A percentile compares a stretch with the other conserved stretches of the same genome.
Evolutionary conservation across 495 filamentous ascomycete genomes (phyloP).

Genomic region (Aspergillus avenaceus): DNA sequence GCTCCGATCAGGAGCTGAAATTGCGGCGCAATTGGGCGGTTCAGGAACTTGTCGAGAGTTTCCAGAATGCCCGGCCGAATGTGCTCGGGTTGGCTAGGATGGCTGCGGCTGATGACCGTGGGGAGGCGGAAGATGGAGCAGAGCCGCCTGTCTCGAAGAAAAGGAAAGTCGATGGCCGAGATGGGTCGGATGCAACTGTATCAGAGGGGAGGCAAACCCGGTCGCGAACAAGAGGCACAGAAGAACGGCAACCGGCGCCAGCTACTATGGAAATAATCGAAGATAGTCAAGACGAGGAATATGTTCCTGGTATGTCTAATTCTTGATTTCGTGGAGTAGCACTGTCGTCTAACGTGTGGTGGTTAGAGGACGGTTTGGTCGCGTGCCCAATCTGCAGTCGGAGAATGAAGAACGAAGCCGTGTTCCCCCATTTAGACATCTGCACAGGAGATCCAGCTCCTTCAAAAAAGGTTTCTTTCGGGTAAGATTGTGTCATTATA

Average conservation of each 20-base stretch:
- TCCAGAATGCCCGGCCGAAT: conserved; percentile 57
- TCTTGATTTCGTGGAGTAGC: not conserved
- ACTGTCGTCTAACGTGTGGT: conserved; percentile 23
- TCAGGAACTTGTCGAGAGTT: conserved; percentile 79
- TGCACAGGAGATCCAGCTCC: conserved; percentile 29
- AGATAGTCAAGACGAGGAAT: conserved; percentile 38
- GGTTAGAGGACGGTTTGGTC: conserved; percentile 66
- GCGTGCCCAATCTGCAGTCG: conserved; percentile 76
- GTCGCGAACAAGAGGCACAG: conserved; percentile 26
- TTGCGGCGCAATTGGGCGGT: conserved; percentile 78
- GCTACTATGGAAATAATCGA: conserved; percentile 28
- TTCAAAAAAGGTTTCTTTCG: conserved; percentile 20
- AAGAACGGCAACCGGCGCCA: conserved; percentile 8
- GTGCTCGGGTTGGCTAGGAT: conserved; percentile 59
- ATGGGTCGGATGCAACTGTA: conserved; percentile 4
- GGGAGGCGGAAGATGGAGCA: conserved; percentile 3
- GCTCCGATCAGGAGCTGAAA: conserved; percentile 72
- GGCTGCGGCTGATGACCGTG: conserved; percentile 17
- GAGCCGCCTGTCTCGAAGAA: conserved; percentile 34
- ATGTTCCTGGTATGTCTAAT: conserved; percentile 29
- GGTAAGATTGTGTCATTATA: conserved; percentile 20
- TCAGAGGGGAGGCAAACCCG: conserved; percentile 37
- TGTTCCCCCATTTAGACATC: conserved; percentile 75
- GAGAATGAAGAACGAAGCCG: conserved; percentile 69
- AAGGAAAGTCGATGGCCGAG: conserved; percentile 37